A percentile compares a stretch with the other conserved stretches of the same genome.
phyloP scores from a whole-genome alignment of 768 basidiomycete genomes.

The Termitomyces sp. region DNA sequence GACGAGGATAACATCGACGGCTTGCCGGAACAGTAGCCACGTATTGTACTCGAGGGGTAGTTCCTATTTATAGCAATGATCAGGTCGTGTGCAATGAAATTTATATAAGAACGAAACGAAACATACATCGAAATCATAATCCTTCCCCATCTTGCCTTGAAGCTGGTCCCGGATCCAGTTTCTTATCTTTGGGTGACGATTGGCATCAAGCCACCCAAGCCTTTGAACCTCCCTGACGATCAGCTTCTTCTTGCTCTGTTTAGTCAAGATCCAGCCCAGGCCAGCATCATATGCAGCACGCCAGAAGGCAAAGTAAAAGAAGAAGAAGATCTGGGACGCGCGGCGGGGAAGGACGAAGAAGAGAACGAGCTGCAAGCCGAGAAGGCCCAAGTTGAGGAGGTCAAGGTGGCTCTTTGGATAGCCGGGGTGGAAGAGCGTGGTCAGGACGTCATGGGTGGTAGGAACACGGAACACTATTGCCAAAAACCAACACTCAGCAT shows the following conservation, averaged over 20 bases:
- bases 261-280: conserved; percentile 89
- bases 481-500: neutral
- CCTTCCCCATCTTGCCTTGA: conserved; percentile 89
- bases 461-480: conserved; percentile 85
- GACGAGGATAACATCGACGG: conserved; percentile 94
- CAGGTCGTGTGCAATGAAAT: conserved; percentile 1
- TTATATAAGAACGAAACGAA: neutral
- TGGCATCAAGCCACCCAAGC: conserved; percentile 85
- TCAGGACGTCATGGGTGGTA: conserved; percentile 87
- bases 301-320: conserved; percentile 93
- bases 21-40: conserved; percentile 93
- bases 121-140: conserved; percentile 82
- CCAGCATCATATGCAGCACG: conserved; percentile 88
- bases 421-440: conserved; percentile 76
- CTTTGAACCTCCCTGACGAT: conserved; percentile 79
- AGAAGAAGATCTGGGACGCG: conserved; percentile 64
- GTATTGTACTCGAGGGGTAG: conserved; percentile 93
- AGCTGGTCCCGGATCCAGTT: conserved; percentile 87
- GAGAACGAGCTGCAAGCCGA: conserved; percentile 73
- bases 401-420: conserved; percentile 90
- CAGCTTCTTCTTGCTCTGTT: conserved; percentile 95
- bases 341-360: conserved; percentile 63
- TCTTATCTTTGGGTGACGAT: conserved; percentile 57
- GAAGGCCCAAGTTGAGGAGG: conserved; percentile 74
- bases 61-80: conserved; percentile 43